Conservation (phyloP, 441 rosid species). For the Euphorbia schlechtendalii region DNA sequence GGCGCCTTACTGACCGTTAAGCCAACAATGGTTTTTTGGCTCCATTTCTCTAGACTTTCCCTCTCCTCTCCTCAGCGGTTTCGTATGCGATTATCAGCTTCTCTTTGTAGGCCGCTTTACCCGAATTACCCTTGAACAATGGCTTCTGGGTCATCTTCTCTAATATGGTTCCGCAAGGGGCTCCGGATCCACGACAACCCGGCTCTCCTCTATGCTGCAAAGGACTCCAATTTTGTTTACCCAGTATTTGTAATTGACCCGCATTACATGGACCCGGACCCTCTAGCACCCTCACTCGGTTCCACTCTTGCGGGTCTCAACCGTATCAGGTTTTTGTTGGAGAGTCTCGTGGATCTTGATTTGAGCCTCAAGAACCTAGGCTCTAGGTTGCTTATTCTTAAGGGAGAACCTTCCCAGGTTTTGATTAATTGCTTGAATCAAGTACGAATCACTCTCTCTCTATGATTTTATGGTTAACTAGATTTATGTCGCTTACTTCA, state of each 20-base stretch:
- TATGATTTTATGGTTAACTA: neutral
- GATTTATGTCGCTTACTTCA: no score
- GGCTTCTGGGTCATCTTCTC: conserved; percentile 47
- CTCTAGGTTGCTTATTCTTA: conserved; percentile 57
- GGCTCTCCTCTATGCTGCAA: conserved; percentile 63
- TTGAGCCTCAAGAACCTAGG: conserved; percentile 61
- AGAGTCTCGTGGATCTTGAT: conserved; percentile 80
- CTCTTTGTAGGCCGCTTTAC: conserved; percentile 14
- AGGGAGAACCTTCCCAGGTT: conserved; percentile 73
- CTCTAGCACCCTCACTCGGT: conserved; percentile 64
- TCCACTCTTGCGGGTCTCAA: conserved; percentile 66
- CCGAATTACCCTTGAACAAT: conserved; percentile 25
- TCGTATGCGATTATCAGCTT: conserved; percentile 16
- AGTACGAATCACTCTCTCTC: conserved; percentile 25
- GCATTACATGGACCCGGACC: conserved; percentile 78
- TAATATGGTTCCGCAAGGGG: conserved; percentile 92
- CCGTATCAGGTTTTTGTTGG: conserved; percentile 84
- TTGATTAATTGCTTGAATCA: conserved; percentile 65
- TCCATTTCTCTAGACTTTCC: neutral
- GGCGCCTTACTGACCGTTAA: conserved; percentile 20
- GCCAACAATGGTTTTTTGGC: neutral
- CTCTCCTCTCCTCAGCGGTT: neutral
- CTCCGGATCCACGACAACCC: conserved; percentile 94
- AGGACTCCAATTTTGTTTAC: conserved; percentile 39
- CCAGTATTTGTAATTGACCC: conserved; percentile 93